Percentiles rank a stretch among this genome's conserved stretches.
These are phyloP conservation scores for Protea cynaroides DNA, from an alignment of 164 flowering plant genomes.

Conservation along the genomic window DNA sequence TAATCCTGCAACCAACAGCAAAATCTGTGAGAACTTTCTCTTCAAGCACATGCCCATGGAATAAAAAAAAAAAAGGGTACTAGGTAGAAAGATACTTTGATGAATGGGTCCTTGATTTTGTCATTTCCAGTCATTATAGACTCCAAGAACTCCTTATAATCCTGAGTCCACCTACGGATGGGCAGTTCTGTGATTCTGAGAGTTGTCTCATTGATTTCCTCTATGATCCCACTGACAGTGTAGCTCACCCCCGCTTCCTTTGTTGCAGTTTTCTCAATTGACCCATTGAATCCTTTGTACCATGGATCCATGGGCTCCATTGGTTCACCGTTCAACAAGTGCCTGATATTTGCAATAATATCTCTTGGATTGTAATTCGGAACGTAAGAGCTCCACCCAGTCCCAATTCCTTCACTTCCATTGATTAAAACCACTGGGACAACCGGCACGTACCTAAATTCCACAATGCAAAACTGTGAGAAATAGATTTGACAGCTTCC, in stretches of 20 bases:
- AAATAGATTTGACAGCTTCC: not conserved
- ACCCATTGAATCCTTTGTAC: constrained; percentile 84
- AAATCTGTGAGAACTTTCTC: not conserved
- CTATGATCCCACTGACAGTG: constrained; percentile 61
- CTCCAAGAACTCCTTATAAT: constrained; percentile 73
- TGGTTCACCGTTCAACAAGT: constrained; percentile 54
- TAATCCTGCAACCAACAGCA: constrained; percentile 45
- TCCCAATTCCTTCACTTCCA: constrained; percentile 99
- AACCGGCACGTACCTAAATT: constrained; percentile 70
- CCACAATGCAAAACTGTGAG: not conserved
- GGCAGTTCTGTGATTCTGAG: constrained; percentile 78
- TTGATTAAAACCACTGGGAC: constrained; percentile 83
- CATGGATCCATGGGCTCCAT: constrained; percentile 95
- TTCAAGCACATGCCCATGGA: not conserved
- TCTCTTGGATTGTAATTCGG: constrained; percentile 93
- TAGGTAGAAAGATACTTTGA: constrained; percentile 36
- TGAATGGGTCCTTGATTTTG: constrained; percentile 66
- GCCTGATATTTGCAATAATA: constrained; percentile 63
- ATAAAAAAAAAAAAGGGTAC: too few species aligned
- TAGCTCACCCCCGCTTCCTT: constrained; percentile 63
- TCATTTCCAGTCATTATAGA: constrained; percentile 49
- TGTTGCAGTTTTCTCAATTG: constrained; percentile 59
- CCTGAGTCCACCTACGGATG: constrained; percentile 80
- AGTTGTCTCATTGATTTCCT: constrained; percentile 65
- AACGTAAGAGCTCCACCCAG: constrained; percentile 91